phyloP scores from a whole-genome alignment of 2,329 filamentous ascomycete species.

The Chaetothyriales sp. region DNA sequence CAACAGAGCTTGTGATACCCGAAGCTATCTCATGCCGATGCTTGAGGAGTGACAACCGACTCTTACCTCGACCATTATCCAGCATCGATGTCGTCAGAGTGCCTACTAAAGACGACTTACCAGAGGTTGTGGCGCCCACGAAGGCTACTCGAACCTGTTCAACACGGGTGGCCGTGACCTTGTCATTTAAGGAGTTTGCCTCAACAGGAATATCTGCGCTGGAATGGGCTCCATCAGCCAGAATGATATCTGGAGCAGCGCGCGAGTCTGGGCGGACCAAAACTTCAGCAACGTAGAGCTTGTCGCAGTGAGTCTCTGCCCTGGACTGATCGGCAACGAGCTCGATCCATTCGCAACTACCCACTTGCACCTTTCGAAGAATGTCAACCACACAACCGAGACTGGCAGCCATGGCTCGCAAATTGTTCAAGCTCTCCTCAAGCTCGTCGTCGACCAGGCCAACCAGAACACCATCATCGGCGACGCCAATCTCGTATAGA shows the following conservation, averaged over 20 bases:
- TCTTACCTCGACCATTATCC: constrained; percentile 86
- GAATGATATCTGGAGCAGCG: constrained; percentile 1
- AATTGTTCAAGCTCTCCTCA: constrained; percentile 73
- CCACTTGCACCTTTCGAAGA: constrained; percentile 68
- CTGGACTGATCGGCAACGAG: constrained; percentile 12
- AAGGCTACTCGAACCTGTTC: constrained; percentile 77
- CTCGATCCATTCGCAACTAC: constrained; percentile 53
- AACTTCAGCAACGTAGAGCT: constrained; percentile 79
- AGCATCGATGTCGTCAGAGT: constrained; percentile 75
- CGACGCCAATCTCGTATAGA: constrained; percentile 89
- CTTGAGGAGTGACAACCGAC: constrained; percentile 72
- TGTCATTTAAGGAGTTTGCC: constrained; percentile 22
- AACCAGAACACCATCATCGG: constrained; percentile 82
- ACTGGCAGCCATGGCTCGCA: constrained; percentile 83
- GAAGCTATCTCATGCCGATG: constrained; percentile 88
- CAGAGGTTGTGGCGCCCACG: constrained; percentile 76
- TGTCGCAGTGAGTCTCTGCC: constrained; percentile 30
- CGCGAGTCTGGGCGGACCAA: constrained; percentile 59
- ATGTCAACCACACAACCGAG: constrained; percentile 77
- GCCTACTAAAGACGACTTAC: constrained; percentile 82
- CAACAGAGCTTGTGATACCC: constrained; percentile 84
- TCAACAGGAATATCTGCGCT: constrained; percentile 26
- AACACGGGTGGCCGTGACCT: background rate
- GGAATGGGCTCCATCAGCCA: background rate
- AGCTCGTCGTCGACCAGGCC: constrained; percentile 83